Evolutionary conservation across 495 filamentous ascomycete species (phyloP).

Genomic region (Neurospora sp.): DNA sequence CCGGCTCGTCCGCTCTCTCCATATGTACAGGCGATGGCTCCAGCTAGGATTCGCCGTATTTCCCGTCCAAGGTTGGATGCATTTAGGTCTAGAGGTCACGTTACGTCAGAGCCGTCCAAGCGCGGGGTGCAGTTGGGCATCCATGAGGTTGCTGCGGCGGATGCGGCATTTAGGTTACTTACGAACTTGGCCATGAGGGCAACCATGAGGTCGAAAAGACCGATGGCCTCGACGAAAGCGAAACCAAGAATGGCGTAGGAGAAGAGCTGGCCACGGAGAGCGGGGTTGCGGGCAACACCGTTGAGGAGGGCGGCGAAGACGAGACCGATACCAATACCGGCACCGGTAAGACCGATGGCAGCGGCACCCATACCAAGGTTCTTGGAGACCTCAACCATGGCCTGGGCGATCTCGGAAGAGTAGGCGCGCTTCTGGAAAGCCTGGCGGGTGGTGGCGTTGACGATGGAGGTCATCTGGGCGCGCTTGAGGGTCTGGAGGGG

Average conservation of each 20-base stretch:
- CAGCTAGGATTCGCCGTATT: slow-evolving; percentile 14
- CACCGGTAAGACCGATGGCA: slow-evolving; percentile 82
- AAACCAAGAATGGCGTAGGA: slow-evolving; percentile 89
- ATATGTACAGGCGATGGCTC: slow-evolving; percentile 23
- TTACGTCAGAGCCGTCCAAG: slow-evolving; percentile 2
- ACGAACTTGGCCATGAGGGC: slow-evolving; percentile 76
- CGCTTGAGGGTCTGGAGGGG: slow-evolving; percentile 57
- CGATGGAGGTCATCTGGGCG: slow-evolving; percentile 53
- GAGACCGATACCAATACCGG: slow-evolving; percentile 86
- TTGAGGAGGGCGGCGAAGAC: slow-evolving; percentile 81
- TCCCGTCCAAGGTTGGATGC: slow-evolving; percentile 8
- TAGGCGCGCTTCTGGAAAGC: slow-evolving; percentile 57
- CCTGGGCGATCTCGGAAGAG: slow-evolving; percentile 72
- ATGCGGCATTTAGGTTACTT: slow-evolving; percentile 19
- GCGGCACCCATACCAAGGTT: slow-evolving; percentile 79
- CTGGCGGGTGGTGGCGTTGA: slow-evolving; percentile 54
- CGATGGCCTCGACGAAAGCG: slow-evolving; percentile 88
- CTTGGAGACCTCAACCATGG: slow-evolving; percentile 80
- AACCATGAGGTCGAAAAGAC: slow-evolving; percentile 90
- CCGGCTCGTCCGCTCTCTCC: slow-evolving; percentile 9
- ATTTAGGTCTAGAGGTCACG: slow-evolving; percentile 17
- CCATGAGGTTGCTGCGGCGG: background rate
- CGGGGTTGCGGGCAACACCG: slow-evolving; percentile 80
- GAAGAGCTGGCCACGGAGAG: slow-evolving; percentile 84
- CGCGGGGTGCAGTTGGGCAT: background rate